Percentiles rank a stretch among this genome's conserved stretches.
Evolutionary conservation across 2,329 filamentous ascomycete genomes (phyloP).

Genomic region (Trichoderma atrobrunneum): DNA sequence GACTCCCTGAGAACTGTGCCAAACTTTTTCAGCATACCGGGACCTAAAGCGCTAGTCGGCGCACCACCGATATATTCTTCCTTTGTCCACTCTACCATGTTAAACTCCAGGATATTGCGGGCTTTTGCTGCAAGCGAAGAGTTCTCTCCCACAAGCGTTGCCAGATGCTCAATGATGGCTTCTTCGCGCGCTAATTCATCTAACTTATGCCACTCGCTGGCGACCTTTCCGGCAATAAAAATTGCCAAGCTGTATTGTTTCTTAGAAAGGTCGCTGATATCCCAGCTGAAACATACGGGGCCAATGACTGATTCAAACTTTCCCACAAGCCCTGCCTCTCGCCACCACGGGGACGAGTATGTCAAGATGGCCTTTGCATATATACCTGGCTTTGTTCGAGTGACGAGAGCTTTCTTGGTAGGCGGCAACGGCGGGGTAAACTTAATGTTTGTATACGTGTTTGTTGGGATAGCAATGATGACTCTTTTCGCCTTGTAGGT

Average conservation of each 20-base stretch:
- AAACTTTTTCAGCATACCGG: not conserved
- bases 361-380: constrained; percentile 40
- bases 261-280: constrained; percentile 23
- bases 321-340: constrained; percentile 39
- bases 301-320: constrained; percentile 36
- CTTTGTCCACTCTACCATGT: constrained; percentile 23
- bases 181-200: constrained; percentile 15
- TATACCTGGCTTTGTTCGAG: constrained; percentile 33
- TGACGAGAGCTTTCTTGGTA: constrained; percentile 28
- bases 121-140: constrained; percentile 14
- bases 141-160: constrained; percentile 20
- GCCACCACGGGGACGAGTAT: constrained; percentile 48
- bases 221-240: constrained; percentile 16
- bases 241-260: not conserved
- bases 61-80: constrained; percentile 23
- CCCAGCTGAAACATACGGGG: constrained; percentile 30
- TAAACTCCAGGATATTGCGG: constrained; percentile 18
- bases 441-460: not conserved
- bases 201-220: constrained; percentile 28
- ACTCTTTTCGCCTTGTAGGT: constrained; percentile 25
- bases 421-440: constrained; percentile 27
- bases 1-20: not conserved
- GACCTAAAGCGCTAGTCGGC: constrained; percentile 11
- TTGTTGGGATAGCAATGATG: constrained; percentile 28
- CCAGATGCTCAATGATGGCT: constrained; percentile 24